A percentile compares a stretch with the other conserved stretches of the same genome.
These are phyloP conservation scores for Echinochloa phyllopogon DNA, from an alignment of 176 grass and related monocot species.

Conservation along the genomic window DNA sequence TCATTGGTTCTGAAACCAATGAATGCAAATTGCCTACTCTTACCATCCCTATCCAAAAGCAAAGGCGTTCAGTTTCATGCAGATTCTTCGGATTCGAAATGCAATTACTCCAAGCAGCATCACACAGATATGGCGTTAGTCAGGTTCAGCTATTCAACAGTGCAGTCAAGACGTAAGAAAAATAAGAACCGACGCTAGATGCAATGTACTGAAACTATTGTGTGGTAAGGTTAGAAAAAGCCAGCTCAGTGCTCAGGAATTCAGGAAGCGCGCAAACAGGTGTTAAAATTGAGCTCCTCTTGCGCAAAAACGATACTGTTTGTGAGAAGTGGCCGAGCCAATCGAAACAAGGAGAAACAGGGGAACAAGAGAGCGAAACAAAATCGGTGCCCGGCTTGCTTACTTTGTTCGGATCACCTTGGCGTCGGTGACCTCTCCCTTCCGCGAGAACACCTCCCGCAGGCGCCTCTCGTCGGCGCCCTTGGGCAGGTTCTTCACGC, in stretches of 20 bases:
- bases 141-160: background rate
- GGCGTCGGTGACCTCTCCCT: slow-evolving; percentile 88
- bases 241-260: background rate
- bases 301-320: background rate
- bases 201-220: background rate
- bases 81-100: background rate
- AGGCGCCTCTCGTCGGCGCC: slow-evolving; percentile 81
- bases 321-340: background rate
- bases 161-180: background rate
- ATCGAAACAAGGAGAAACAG: background rate
- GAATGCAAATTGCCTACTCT: slow-evolving; percentile 95
- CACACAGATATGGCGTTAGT: background rate
- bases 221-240: background rate
- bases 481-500: slow-evolving; percentile 96
- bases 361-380: background rate
- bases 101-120: background rate
- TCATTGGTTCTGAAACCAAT: slow-evolving; percentile 83
- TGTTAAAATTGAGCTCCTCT: background rate
- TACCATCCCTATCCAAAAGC: slow-evolving; percentile 69
- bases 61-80: slow-evolving; percentile 9
- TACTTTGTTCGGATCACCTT: slow-evolving; percentile 92
- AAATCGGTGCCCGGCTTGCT: background rate
- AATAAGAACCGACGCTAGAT: background rate
- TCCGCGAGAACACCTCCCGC: slow-evolving; percentile 86
- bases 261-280: background rate